phyloP scores from a whole-genome alignment of 257 asterid genomes.

The Salvia miltiorrhiza region DNA sequence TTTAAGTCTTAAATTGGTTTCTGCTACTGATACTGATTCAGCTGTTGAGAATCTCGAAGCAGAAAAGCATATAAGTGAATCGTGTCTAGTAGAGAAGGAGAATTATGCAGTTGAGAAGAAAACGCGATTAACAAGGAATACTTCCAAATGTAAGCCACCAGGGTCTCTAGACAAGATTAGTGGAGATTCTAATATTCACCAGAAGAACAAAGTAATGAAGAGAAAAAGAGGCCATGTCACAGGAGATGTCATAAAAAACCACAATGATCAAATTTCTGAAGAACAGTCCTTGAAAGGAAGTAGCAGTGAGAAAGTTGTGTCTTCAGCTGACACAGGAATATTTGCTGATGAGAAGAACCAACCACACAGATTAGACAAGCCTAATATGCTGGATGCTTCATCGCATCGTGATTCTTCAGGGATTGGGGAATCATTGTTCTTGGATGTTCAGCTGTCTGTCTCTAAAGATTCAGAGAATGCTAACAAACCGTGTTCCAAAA shows the following conservation, averaged over 20 bases:
- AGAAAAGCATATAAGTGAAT: conserved; percentile 12
- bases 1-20: background rate
- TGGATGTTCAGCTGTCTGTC: conserved; percentile 19
- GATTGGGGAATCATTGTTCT: conserved; percentile 1
- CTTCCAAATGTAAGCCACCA: conserved; percentile 20
- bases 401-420: conserved; percentile 13
- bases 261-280: conserved; percentile 14
- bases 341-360: conserved; percentile 21
- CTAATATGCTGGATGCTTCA: conserved; percentile 29
- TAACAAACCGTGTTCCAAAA: background rate
- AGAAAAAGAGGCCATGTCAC: conserved; percentile 13
- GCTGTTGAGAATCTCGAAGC: conserved; percentile 11
- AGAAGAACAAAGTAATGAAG: conserved; percentile 17
- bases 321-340: conserved; percentile 9
- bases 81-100: conserved; percentile 13
- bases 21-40: conserved; percentile 10
- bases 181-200: conserved; percentile 22
- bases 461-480: conserved; percentile 28
- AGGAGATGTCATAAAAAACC: conserved; percentile 14
- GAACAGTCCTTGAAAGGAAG: conserved; percentile 20
- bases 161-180: conserved; percentile 11
- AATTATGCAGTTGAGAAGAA: conserved; percentile 15
- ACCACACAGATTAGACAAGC: conserved; percentile 18
- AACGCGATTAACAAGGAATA: conserved; percentile 40
- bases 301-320: conserved; percentile 16